Percentiles rank a stretch among this genome's conserved stretches.
These are phyloP conservation scores for Cinnamomum micranthum DNA, from an alignment of 164 flowering plant genomes.

Conservation along the genomic window DNA sequence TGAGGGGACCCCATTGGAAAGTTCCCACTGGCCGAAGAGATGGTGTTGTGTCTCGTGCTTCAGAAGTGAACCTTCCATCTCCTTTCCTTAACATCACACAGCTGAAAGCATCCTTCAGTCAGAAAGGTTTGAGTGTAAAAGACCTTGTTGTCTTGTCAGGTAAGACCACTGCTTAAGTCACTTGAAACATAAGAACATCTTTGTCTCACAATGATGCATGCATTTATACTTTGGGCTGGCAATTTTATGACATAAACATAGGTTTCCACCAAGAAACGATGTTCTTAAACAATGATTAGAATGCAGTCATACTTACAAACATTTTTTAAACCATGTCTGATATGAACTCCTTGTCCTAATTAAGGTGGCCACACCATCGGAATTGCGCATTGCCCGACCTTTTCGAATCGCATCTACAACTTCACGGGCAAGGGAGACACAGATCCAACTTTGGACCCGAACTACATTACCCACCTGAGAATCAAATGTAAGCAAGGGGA, in stretches of 20 bases:
- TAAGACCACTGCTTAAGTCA: slow-evolving; percentile 1
- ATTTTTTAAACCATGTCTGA: too few species aligned
- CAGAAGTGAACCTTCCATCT: slow-evolving; percentile 41
- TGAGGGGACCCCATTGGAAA: slow-evolving; percentile 37
- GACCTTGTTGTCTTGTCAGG: slow-evolving; percentile 70
- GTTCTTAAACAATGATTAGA: not conserved
- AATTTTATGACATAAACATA: too few species aligned
- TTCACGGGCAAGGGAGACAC: slow-evolving; percentile 55
- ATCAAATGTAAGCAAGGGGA: slow-evolving; percentile 30
- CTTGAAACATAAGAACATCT: too few species aligned
- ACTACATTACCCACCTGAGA: slow-evolving; percentile 30
- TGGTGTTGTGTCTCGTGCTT: slow-evolving; percentile 38
- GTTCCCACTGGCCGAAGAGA: slow-evolving; percentile 70
- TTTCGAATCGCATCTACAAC: slow-evolving; percentile 50
- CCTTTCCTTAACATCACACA: slow-evolving; percentile 37
- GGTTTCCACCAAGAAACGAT: not conserved
- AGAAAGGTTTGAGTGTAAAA: slow-evolving; percentile 40
- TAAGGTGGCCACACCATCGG: slow-evolving; percentile 67
- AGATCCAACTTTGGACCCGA: slow-evolving; percentile 41
- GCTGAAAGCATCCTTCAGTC: slow-evolving; percentile 23
- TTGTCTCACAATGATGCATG: too few species aligned
- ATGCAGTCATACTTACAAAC: not conserved
- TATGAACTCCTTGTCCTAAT: too few species aligned
- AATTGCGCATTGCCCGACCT: slow-evolving; percentile 36
- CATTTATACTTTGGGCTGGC: too few species aligned